Evolutionary conservation across 768 basidiomycete species (phyloP), one percentile per base, ranked within the genome.

Genomic region (Suillus alpinus): DNA sequence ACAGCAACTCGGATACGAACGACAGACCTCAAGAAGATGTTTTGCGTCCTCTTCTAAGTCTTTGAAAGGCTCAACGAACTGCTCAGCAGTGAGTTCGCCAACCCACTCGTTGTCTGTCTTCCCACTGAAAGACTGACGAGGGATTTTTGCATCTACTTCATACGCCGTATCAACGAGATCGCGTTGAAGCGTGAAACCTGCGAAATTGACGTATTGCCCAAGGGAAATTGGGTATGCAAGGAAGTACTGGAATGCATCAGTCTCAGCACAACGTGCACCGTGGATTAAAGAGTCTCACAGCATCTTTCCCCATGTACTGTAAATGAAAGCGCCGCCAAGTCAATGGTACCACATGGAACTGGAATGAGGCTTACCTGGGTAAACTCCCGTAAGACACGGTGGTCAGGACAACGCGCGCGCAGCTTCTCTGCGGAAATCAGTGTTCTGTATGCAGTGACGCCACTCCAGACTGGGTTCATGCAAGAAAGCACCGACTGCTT

Each of bases 41-140:
- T 82, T 80, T 4, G 83, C 83, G 46, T 89, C 87, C 2, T 81
- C 77, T 69, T 89, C 87, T 78, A 88, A 86, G 36, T 74, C 67
- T 34, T 71, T 68, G 63, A 85, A 89, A 23, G 77, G 69, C 8
- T 65, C 66, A 10, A 74, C 55, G 39, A 88, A 67, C 57, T 87
- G 83, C 20, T 77, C 68, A 57, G 72, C 78, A 31, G 81, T 75
- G 1, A 80, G 67, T 7, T 77, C 76, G 34, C 75, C 73, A 10
- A 86, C 79, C 86, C 84, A 87, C 14, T 81, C 75, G 3, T 80
- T 81, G 10, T 78, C 71, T 6, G 37, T 16, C 37, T 55, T 55
- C 5, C 71, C 67, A 10, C 62, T 52, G 7, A 71, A 71, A 26
- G 18, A 20, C 18, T 18, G 60, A 60, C 69, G 69, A 8, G 39